A percentile compares a stretch with the other conserved stretches of the same genome.
phyloP scores from a whole-genome alignment of 2,329 filamentous ascomycete genomes.

The Epichloe bromicola region DNA sequence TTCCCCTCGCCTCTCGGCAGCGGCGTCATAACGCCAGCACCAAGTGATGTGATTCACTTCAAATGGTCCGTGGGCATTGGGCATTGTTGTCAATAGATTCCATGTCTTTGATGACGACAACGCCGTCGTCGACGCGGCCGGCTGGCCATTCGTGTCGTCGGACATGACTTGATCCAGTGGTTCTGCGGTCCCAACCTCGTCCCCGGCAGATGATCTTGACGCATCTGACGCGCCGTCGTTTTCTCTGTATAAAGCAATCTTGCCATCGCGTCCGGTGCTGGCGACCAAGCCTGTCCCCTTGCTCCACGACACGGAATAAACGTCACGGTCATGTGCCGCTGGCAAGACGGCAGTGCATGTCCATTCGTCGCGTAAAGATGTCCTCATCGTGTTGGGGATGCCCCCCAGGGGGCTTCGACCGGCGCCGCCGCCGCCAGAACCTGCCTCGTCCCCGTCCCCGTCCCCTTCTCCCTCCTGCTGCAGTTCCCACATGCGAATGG shows the following conservation, averaged over 20 bases:
- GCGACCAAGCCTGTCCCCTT: conserved; percentile 61
- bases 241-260: conserved; percentile 69
- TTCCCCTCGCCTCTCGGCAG: conserved; percentile 34
- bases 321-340: conserved; percentile 58
- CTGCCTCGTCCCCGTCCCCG: conserved; percentile 14
- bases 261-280: conserved; percentile 81
- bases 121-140: conserved; percentile 18
- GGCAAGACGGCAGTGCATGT: conserved; percentile 65
- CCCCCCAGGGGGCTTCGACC: conserved; percentile 33
- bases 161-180: conserved; percentile 8
- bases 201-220: background rate
- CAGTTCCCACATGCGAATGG: conserved; percentile 66
- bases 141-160: background rate
- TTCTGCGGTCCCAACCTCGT: no score
- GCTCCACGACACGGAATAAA: conserved; percentile 84
- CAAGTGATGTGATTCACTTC: conserved; percentile 89
- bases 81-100: conserved; percentile 54
- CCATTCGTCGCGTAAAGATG: conserved; percentile 72
- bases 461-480: conserved; percentile 34
- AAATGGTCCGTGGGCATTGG: conserved; percentile 76
- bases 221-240: conserved; percentile 13
- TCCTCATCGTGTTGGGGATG: conserved; percentile 84
- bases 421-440: conserved; percentile 17
- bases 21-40: conserved; percentile 65
- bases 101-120: conserved; percentile 34